Evolutionary conservation across 2,329 filamentous ascomycete species (phyloP).

Genomic region (Colletotrichum sp.): DNA sequence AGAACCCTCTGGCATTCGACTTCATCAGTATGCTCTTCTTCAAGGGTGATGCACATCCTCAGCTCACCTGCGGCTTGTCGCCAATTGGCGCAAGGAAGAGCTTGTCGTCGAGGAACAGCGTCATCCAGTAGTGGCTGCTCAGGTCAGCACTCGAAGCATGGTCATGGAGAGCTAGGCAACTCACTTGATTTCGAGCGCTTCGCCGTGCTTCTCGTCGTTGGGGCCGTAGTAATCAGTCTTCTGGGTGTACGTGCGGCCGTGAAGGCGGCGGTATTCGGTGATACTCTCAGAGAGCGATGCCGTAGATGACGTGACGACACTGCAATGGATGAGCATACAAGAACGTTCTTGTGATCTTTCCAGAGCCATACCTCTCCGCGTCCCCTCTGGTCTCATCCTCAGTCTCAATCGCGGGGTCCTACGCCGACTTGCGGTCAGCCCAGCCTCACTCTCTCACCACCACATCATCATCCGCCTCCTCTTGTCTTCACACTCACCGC

Average conservation of each 20-base stretch:
- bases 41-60: not conserved
- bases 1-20: constrained; percentile 36
- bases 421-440: not conserved
- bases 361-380: not conserved
- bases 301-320: not conserved
- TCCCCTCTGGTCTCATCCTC: not conserved
- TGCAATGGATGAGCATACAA: not conserved
- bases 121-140: constrained; percentile 27
- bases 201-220: constrained; percentile 29
- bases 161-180: too few relatives aligned
- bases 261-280: not conserved
- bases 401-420: not conserved
- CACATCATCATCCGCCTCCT: too few relatives aligned
- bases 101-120: constrained; percentile 25
- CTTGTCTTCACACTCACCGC: not conserved
- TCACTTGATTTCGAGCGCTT: constrained; percentile 26
- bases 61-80: constrained; percentile 1
- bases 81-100: constrained; percentile 18
- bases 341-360: not conserved
- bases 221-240: constrained; percentile 30
- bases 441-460: too few relatives aligned
- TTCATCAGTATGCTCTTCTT: not conserved
- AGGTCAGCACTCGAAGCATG: not conserved
- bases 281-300: not conserved
- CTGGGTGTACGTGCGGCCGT: not conserved